phyloP scores from a whole-genome alignment of 192 early-diverging fungal genomes.

The Coemansia aciculifera region DNA sequence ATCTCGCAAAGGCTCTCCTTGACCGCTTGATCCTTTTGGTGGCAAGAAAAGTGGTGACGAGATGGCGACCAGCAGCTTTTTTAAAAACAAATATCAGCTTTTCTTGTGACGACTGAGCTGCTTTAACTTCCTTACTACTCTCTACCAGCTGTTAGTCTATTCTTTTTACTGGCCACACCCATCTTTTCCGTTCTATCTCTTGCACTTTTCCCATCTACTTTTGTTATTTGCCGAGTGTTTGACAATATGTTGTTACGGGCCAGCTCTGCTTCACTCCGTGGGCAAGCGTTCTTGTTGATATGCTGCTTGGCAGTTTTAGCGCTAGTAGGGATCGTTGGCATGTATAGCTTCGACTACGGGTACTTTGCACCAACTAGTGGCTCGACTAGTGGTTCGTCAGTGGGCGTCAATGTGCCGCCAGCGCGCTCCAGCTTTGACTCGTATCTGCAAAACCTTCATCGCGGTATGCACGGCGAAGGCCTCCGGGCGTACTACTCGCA shows the following conservation, averaged over 20 bases:
- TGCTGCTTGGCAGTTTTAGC: not conserved
- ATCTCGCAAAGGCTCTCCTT: too few relatives aligned
- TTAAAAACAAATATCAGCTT: too few relatives aligned
- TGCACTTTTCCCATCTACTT: not conserved
- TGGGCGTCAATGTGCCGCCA: too few relatives aligned
- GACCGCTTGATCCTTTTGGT: too few relatives aligned
- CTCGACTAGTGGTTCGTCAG: not conserved
- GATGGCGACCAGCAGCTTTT: too few relatives aligned
- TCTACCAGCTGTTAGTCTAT: not conserved
- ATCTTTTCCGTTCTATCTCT: not conserved
- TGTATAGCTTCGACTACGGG: not conserved
- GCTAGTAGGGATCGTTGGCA: not conserved
- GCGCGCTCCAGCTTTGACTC: not conserved
- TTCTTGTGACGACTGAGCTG: not conserved
- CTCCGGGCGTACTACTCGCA: constrained; percentile 20
- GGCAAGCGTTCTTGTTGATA: not conserved
- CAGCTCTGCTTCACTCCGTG: not conserved
- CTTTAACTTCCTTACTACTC: not conserved
- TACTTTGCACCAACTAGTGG: not conserved
- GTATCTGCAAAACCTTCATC: not conserved
- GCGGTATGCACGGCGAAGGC: not conserved
- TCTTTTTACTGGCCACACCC: not conserved
- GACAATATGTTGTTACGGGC: not conserved
- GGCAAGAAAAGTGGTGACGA: too few relatives aligned
- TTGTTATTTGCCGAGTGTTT: not conserved